Percentiles rank a stretch among this genome's conserved stretches.
Evolutionary conservation across 2,329 filamentous ascomycete genomes (phyloP).

Genomic region (Fusarium sp.): DNA sequence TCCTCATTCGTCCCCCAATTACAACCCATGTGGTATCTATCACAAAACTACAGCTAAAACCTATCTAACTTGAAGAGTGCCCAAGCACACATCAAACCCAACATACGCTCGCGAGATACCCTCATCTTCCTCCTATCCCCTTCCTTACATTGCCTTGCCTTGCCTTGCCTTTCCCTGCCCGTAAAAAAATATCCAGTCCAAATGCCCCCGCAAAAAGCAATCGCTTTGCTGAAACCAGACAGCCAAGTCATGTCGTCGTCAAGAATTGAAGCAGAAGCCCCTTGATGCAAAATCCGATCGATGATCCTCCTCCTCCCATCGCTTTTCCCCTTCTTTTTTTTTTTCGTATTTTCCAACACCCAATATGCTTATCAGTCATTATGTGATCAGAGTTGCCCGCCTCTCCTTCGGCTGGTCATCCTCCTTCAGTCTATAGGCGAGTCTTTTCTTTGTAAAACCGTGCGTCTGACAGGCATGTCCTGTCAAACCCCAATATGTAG

Average conservation of each 20-base stretch:
- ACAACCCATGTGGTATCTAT: constrained; percentile 44
- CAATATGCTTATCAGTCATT: constrained; percentile 24
- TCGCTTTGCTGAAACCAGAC: constrained; percentile 45
- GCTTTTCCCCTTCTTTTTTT: constrained; percentile 11
- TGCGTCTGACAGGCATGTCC: constrained; percentile 17
- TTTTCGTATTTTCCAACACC: constrained; percentile 30
- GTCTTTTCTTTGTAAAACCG: constrained; percentile 27
- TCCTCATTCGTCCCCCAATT: constrained; percentile 16
- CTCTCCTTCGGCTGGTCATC: constrained; percentile 18
- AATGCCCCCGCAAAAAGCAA: constrained; percentile 38
- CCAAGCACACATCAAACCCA: constrained; percentile 10
- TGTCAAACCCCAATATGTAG: constrained; percentile 1
- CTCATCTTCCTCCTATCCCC: background rate
- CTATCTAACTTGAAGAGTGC: constrained; percentile 39
- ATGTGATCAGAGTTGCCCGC: constrained; percentile 21
- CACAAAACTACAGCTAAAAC: constrained; percentile 42
- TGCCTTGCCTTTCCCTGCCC: constrained; percentile 9
- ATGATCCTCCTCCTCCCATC: constrained; percentile 13
- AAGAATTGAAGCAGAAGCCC: constrained; percentile 40
- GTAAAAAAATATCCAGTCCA: constrained; percentile 35
- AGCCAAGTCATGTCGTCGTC: constrained; percentile 49
- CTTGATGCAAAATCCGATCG: constrained; percentile 32
- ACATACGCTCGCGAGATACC: constrained; percentile 15
- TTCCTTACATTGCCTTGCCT: constrained; percentile 4
- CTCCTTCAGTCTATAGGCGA: constrained; percentile 34